A percentile compares a stretch with the other conserved stretches of the same genome.
Evolutionary conservation across 2,329 filamentous ascomycete species (phyloP).

Genomic region (Alternaria sp.): DNA sequence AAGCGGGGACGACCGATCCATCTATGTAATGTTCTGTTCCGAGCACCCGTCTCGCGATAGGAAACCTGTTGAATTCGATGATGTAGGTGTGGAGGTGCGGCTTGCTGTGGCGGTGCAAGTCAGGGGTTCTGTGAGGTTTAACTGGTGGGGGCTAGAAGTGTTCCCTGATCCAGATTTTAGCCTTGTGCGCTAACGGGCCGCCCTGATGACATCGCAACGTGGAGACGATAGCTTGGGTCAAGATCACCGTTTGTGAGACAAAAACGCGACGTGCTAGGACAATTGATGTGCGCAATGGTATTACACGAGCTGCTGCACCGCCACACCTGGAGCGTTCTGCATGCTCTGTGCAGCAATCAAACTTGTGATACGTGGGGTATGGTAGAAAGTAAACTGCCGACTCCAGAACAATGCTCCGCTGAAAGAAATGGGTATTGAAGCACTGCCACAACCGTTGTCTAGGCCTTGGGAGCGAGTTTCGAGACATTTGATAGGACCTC

Average conservation of each 20-base stretch:
- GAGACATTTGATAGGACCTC: constrained; percentile 5
- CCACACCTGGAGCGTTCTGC: constrained; percentile 1
- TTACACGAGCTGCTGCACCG: constrained; percentile 1
- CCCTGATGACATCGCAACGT: constrained; percentile 2
- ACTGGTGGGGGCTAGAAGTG: neutral
- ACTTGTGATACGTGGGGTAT: constrained; percentile 3
- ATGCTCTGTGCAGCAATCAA: neutral
- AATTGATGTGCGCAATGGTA: neutral
- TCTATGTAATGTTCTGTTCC: constrained; percentile 6
- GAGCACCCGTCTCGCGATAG: constrained; percentile 7
- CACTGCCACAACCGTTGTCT: constrained; percentile 4
- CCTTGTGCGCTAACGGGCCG: constrained; percentile 3
- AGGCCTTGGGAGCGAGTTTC: neutral
- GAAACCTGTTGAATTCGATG: constrained; percentile 9
- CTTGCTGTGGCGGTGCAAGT: constrained; percentile 5
- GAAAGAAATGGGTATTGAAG: constrained; percentile 8
- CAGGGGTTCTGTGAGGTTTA: constrained; percentile 2
- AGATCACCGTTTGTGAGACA: neutral
- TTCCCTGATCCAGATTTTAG: neutral
- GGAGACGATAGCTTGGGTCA: neutral
- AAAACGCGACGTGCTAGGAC: neutral
- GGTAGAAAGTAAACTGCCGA: constrained; percentile 6
- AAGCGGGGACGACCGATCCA: constrained; percentile 2
- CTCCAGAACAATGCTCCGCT: constrained; percentile 7
- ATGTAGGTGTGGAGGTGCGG: constrained; percentile 10